A percentile compares a stretch with the other conserved stretches of the same genome.
phyloP scores from a whole-genome alignment of 345 rosid genomes.

The Euphorbia pulcherrima region DNA sequence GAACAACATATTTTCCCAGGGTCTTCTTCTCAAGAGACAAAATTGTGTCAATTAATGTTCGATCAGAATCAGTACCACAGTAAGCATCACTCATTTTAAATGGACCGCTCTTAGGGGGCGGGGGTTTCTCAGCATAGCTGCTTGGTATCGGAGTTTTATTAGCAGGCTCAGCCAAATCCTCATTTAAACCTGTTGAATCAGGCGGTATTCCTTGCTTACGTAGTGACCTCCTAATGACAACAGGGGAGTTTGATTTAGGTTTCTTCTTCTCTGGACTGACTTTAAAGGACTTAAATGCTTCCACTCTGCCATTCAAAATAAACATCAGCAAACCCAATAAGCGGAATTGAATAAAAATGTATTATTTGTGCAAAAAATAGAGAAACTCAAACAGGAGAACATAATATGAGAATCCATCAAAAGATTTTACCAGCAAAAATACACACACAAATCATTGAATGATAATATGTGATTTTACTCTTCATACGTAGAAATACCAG shows the following conservation, averaged over 20 bases:
- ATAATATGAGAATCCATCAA: too few species aligned
- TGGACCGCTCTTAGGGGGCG: conserved; percentile 39
- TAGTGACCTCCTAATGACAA: conserved; percentile 56
- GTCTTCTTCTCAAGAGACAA: conserved; percentile 16
- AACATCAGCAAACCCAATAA: too few species aligned
- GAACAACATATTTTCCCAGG: not conserved
- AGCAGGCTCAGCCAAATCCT: conserved; percentile 22
- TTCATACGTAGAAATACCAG: too few species aligned
- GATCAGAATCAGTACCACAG: conserved; percentile 30
- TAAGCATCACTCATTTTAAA: conserved; percentile 46
- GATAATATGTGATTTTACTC: too few species aligned
- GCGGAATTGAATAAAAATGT: too few species aligned
- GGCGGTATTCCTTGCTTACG: conserved; percentile 68
- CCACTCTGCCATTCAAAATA: conserved; percentile 21
- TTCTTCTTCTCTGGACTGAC: conserved; percentile 44
- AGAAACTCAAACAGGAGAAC: too few species aligned
- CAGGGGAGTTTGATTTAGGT: conserved; percentile 39
- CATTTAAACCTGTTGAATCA: conserved; percentile 42
- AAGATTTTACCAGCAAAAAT: too few species aligned
- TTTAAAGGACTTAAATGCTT: conserved; percentile 38
- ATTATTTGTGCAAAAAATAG: too few species aligned
- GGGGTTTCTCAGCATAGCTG: conserved; percentile 6
- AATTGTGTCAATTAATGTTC: conserved; percentile 33
- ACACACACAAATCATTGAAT: too few species aligned
- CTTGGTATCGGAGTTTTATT: too few species aligned